These are phyloP conservation scores for Ambrosia hybrid DNA, from an alignment of 140 eudicot species.

Conservation along the genomic window DNA sequence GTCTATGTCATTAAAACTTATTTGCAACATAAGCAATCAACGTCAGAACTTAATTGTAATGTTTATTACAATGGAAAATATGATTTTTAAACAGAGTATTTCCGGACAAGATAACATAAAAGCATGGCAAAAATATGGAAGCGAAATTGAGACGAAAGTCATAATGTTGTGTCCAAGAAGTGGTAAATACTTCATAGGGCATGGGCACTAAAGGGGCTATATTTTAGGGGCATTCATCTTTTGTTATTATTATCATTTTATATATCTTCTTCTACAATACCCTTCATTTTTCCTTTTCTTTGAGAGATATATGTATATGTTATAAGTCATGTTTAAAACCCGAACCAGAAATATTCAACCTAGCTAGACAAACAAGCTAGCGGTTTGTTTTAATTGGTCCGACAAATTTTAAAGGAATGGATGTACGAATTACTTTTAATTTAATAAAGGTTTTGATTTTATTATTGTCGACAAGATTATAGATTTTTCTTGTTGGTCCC, in stretches of 20 bases:
- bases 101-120: neutral
- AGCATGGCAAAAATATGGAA: conserved; percentile 3
- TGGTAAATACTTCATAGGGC: conserved; percentile 30
- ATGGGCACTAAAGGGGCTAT: conserved; percentile 26
- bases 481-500: conserved; percentile 10
- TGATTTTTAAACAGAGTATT: too few relatives aligned
- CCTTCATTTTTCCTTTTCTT: neutral
- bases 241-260: neutral
- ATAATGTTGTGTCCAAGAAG: conserved; percentile 33
- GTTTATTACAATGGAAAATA: too few relatives aligned
- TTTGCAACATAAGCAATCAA: too few relatives aligned
- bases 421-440: too few relatives aligned
- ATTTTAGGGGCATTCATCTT: conserved; percentile 14
- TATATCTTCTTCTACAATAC: neutral
- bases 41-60: too few relatives aligned
- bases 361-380: neutral
- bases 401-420: too few relatives aligned
- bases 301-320: neutral
- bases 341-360: neutral
- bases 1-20: too few relatives aligned
- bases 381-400: too few relatives aligned
- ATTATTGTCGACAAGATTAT: neutral
- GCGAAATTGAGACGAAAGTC: conserved; percentile 11
- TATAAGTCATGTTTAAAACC: neutral
- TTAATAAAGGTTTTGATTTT: neutral